A percentile compares a stretch with the other conserved stretches of the same genome.
These are phyloP conservation scores for Myxozyma kluyveri DNA, from an alignment of 805 yeast species.

Conservation along the genomic window DNA sequence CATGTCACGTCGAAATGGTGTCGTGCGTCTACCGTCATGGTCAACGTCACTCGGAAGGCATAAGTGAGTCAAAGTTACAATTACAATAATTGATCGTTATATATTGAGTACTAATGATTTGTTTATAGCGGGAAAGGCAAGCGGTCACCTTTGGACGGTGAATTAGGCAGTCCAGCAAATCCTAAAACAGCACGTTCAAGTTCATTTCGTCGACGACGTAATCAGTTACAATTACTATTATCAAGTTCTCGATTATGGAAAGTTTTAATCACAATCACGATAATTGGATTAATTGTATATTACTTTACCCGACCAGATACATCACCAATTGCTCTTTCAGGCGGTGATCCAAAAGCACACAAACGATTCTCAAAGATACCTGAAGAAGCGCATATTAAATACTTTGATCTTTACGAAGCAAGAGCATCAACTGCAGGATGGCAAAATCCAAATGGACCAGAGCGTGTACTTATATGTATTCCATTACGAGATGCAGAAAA, in stretches of 20 bases:
- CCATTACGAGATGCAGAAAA: constrained; percentile 91
- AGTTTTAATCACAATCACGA: no score
- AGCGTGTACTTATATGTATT: constrained; percentile 78
- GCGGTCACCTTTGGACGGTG: no score
- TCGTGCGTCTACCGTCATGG: no score
- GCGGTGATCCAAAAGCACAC: background rate
- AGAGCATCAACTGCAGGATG: constrained; percentile 52
- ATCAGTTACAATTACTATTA: background rate
- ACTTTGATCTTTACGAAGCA: constrained; percentile 19
- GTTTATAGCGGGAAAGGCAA: no score
- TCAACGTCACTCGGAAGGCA: no score
- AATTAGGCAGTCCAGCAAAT: no score
- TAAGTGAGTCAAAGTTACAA: no score
- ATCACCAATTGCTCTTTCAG: background rate
- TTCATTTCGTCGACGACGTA: background rate
- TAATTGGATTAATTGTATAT: background rate
- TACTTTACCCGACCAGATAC: background rate
- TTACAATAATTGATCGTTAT: no score
- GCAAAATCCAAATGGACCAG: constrained; percentile 51
- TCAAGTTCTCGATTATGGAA: background rate
- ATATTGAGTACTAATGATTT: no score
- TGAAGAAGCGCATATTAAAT: constrained; percentile 1
- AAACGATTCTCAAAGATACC: background rate
- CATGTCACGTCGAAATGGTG: no score
- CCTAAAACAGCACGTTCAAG: no score